Evolutionary conservation across 495 filamentous ascomycete species (phyloP).

Genomic region (Talaromyces trachyspermus): DNA sequence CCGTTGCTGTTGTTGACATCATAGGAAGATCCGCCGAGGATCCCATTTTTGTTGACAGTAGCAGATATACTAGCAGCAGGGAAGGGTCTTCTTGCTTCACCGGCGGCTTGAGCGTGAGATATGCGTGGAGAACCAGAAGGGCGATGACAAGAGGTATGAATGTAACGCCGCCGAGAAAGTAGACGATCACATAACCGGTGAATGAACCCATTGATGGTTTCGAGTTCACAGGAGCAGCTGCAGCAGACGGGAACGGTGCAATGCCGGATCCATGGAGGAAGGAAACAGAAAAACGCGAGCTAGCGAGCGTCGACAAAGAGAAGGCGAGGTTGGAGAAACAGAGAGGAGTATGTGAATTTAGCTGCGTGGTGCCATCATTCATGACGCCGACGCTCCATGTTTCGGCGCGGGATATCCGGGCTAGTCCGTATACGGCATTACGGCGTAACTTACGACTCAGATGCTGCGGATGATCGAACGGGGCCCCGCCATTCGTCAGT

Average conservation of each 20-base stretch:
- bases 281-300: background rate
- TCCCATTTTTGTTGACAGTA: no score
- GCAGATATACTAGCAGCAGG: no score
- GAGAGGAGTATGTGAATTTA: background rate
- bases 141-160: slow-evolving; percentile 71
- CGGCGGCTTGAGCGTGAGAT: slow-evolving; percentile 55
- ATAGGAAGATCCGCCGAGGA: no score
- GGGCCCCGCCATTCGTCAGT: background rate
- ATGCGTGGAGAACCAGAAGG: slow-evolving; percentile 58
- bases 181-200: slow-evolving; percentile 62
- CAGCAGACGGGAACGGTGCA: slow-evolving; percentile 12
- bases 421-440: background rate
- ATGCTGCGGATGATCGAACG: background rate
- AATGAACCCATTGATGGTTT: slow-evolving; percentile 54
- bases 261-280: slow-evolving; percentile 8
- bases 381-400: background rate
- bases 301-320: background rate
- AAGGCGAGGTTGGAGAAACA: background rate
- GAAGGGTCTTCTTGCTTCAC: background rate
- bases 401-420: background rate
- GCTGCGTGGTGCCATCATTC: background rate
- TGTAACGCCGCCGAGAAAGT: slow-evolving; percentile 84
- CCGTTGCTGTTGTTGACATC: slow-evolving; percentile 29
- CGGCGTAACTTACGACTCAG: no score
- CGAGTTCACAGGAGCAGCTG: slow-evolving; percentile 17